Base-by-base conservation (phyloP, 163 green algal species). In the Chlamydomonas reinhardtii region DNA sequence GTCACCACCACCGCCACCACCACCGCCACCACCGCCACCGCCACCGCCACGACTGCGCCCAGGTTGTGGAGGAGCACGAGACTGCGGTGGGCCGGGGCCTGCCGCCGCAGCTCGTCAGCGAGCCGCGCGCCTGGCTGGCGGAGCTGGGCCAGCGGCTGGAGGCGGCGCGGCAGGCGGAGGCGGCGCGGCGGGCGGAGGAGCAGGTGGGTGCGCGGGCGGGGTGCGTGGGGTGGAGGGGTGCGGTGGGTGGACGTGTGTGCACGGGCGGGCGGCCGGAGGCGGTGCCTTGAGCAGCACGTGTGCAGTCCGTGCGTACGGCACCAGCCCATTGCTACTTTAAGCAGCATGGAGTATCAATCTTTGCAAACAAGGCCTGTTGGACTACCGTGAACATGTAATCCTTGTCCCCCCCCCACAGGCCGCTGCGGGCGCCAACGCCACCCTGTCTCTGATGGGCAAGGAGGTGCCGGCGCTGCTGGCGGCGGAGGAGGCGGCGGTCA, bases 401-500 rank as follows among this genome's bases (percentile, higher is more conserved):
- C 59, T 5, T 8, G 2, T 31, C 0, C 14, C 59, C 27, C 0
- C 25, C 1, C 62, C 62, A 2, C 25, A 70, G 83, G 83, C 74
- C 43, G 25, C 69, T 2, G 71, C 85, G 15, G 72, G 39, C 29
- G 85, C 69, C 2, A 71, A 71, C 56, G 80, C 80, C 35, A 79
- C 70, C 2, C 54, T 90, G 65, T 72, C 73, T 20, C 79, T 90
- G 37, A 69, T 90, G 62, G 85, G 85, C 34, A 78, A 48, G 17
- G 85, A 90, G 78, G 85, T 90, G 64, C 24, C 29, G 8, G 27
- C 65, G 48, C 20, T 87, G 78, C 54, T 90, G 14, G 31, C 15
- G 8, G 20, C 12, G 0, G 85, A 90, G 78, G 85, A 90, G 64
- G 73, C 43, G 29, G 14, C 29, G 0, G 35, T 87, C 22, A 80